Evolutionary conservation across 805 yeast genomes (phyloP), one percentile per base, ranked within the genome.

Genomic region (Saccharomycopsis lassenensis): DNA sequence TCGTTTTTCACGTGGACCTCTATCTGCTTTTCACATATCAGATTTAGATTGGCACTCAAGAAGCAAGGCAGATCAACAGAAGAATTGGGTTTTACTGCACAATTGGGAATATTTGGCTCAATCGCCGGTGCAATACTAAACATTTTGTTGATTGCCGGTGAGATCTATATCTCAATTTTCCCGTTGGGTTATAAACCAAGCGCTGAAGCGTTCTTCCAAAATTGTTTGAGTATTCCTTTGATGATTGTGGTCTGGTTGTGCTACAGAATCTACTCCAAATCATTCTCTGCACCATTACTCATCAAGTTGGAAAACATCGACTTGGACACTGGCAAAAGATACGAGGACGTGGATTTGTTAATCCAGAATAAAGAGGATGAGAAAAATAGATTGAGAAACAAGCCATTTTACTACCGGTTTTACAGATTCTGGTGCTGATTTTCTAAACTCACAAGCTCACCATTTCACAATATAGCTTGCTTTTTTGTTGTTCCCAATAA

Each of bases 111-210:
- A 6, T 58, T 55, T 53, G 78, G 78, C 7, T 73, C 79, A 1
- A 61, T 56, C 48, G 65, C 63, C 47, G 77, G 73, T 5, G 52
- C 69, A 7, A 29, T 62, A 11, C 54, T 76, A 44, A 68, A 73
- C 51, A 33, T 59, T 7, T 58, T 74, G 38, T 64, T 74, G 20
- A 47, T 74, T 16, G 55, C 67, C 35, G 78, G 76, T 2, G 80
- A 74, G 51, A 71, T 75, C 52, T 76, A 80, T 75, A 67, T 75
- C 33, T 78, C 80, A 7, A 52, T 74, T 32, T 74, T 62, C 49
- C 81, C 84, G 32, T 55, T 77, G 35, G 73, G 67, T 1, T 55
- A 47, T 28, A 57, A 17, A 18, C 32, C 57, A 37, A 45, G 44
- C 38, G 65, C 60, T 10, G 48, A 47, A 23, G 52, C 52, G 2